Base-by-base conservation (phyloP, 495 filamentous ascomycete species). In the Penicillium samsonianum region DNA sequence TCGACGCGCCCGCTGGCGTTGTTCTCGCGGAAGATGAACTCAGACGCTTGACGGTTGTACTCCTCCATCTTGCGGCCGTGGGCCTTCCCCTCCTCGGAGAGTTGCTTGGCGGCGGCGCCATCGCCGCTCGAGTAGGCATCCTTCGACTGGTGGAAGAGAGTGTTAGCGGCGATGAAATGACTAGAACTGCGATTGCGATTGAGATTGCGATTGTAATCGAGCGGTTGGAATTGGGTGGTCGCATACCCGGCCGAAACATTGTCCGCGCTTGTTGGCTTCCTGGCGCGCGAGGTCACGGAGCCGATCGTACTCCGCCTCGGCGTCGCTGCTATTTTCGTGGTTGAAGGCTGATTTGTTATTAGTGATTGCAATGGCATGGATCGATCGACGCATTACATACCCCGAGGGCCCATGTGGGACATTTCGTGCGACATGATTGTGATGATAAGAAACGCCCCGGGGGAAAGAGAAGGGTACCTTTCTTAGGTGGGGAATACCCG, bases 1-100 rank as follows among this genome's bases (percentile, higher is more conserved):
- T 77, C 76, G 11, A 94, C 86, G 46, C 88, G 82, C 12, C 79
- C 87, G 4, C 70, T 58, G 6, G 88, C 82, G 70, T 97, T 98
- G 73, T 97, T 96, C 73, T 91, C 90, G 3, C 90, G 84, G 80
- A 98, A 97, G 61, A 98, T 98, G 71, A 82, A 95, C 52, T 96
- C 90, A 31, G 90, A 90, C 8, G 94, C 94, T 72, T 95, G 89
- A 57, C 79, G 81, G 78, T 96, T 96, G 70, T 92, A 92, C 28
- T 83, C 75, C 45, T 92, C 88, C 83, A 91, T 89, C 61, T 86
- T 78, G 43, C 81, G 81, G 28, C 85, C 90, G 70, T 98, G 92
- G 40, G 73, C 67, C 71, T 98, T 97, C 59, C 89, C 90, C 72
- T 95, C 84, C 59, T 94, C 85, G 8, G 87, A 91, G 22, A 95